phyloP scores from a whole-genome alignment of 495 filamentous ascomycete genomes.

The Hypoxylon intermedium region DNA sequence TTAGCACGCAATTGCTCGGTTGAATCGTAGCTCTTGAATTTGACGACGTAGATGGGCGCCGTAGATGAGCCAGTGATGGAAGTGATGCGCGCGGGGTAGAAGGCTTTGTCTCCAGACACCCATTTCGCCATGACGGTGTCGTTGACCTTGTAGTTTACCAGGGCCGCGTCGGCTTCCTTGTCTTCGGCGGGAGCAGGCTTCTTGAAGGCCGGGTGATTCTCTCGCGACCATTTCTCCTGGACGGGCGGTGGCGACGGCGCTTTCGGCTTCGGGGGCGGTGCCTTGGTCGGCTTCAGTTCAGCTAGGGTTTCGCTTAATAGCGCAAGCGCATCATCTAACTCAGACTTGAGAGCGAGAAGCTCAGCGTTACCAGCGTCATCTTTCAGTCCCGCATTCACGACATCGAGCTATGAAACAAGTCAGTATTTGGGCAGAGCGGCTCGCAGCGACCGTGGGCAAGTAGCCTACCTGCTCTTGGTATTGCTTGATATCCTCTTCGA shows the following conservation, averaged over 20 bases:
- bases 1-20: constrained; percentile 84
- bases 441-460: neutral
- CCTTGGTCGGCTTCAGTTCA: constrained; percentile 73
- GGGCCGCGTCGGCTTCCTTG: constrained; percentile 51
- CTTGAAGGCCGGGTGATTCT: constrained; percentile 74
- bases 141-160: constrained; percentile 78
- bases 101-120: constrained; percentile 85
- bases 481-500: constrained; percentile 81
- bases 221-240: constrained; percentile 74
- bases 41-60: constrained; percentile 89
- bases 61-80: constrained; percentile 89
- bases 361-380: constrained; percentile 85
- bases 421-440: constrained; percentile 16
- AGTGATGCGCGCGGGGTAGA: constrained; percentile 92
- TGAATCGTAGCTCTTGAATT: constrained; percentile 87
- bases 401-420: constrained; percentile 70
- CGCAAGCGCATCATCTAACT: constrained; percentile 84
- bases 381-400: constrained; percentile 75
- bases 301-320: constrained; percentile 79
- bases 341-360: constrained; percentile 76
- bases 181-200: constrained; percentile 57
- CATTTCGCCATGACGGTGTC: constrained; percentile 90
- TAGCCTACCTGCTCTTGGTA: constrained; percentile 77
- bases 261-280: constrained; percentile 48
- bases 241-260: constrained; percentile 53